A percentile compares a stretch with the other conserved stretches of the same genome.
Evolutionary conservation across 768 basidiomycete species (phyloP).

Genomic region (Macrolepiota dolichaula): DNA sequence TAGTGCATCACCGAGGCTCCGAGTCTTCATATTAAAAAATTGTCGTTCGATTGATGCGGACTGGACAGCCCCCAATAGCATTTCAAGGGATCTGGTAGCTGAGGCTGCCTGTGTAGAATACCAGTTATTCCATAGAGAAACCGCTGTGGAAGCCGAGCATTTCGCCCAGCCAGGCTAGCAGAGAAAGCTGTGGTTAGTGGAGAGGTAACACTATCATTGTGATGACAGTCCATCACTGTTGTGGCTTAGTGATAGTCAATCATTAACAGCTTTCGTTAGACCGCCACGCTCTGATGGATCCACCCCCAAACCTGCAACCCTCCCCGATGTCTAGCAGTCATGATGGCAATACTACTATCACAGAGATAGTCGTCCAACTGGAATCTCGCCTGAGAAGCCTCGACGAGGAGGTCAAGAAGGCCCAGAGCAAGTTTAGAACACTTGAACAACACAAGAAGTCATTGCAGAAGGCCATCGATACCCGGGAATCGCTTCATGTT

Average conservation of each 20-base stretch:
- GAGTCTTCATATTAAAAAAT: no score
- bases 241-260: not conserved
- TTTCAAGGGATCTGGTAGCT: no score
- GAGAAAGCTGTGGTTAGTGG: no score
- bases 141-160: no score
- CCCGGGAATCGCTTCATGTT: not conserved
- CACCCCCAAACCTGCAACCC: not conserved
- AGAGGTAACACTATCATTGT: not conserved
- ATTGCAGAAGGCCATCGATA: not conserved
- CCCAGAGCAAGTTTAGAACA: not conserved
- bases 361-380: not conserved
- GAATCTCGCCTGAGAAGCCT: not conserved
- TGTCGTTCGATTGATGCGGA: no score
- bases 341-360: not conserved
- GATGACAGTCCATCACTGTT: no score
- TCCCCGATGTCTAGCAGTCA: not conserved
- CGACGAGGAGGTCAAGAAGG: not conserved
- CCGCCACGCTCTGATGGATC: not conserved
- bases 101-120: no score
- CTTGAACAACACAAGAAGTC: not conserved
- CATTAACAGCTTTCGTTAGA: not conserved
- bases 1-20: no score
- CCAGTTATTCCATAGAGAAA: no score
- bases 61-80: no score
- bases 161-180: no score